A percentile compares a stretch with the other conserved stretches of the same genome.
Conservation (phyloP, 805 yeast genomes). For the Metschnikowia orientalis region DNA sequence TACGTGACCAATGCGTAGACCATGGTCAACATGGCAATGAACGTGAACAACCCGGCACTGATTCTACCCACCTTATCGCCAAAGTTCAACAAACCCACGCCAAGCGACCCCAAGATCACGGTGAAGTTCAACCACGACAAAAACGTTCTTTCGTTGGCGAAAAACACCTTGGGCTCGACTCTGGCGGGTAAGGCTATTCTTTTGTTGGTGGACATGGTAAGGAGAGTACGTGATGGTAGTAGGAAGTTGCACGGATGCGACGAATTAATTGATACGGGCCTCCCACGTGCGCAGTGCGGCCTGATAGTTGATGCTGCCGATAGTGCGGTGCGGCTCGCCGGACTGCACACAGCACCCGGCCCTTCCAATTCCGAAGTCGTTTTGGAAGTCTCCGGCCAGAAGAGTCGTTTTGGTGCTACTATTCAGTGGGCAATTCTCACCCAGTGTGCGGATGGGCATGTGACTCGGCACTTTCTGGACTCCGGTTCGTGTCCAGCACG, state of each 20-base stretch:
- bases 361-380: no score
- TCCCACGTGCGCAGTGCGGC: constrained; percentile 10
- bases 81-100: constrained; percentile 91
- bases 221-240: neutral
- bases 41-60: constrained; percentile 89
- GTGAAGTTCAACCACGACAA: constrained; percentile 98
- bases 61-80: constrained; percentile 93
- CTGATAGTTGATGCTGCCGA: neutral
- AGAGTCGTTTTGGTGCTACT: no score
- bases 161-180: constrained; percentile 97
- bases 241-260: constrained; percentile 4
- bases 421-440: no score
- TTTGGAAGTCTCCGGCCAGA: no score
- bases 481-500: no score
- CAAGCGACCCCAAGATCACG: constrained; percentile 94
- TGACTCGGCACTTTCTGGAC: no score
- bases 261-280: constrained; percentile 5
- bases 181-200: constrained; percentile 97
- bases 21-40: constrained; percentile 98
- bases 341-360: no score
- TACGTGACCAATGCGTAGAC: constrained; percentile 90
- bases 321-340: neutral
- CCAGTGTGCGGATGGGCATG: no score
- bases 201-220: constrained; percentile 41
- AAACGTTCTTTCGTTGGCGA: constrained; percentile 98